Base-by-base conservation (phyloP, 768 basidiomycete species). In the Russula sp. region DNA sequence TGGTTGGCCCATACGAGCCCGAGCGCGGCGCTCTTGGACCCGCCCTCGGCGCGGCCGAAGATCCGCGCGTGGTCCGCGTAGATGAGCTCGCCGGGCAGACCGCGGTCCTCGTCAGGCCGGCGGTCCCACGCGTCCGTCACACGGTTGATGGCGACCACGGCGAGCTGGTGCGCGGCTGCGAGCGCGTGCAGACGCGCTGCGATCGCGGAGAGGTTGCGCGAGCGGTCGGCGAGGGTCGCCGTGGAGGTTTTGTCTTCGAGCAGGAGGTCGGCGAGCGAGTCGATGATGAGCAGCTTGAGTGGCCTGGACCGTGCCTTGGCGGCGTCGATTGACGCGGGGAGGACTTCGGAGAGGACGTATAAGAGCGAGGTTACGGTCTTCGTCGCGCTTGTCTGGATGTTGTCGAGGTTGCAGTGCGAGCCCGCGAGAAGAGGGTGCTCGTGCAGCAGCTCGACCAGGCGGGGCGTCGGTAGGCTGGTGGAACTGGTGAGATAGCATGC, bases 1-100 rank as follows among this genome's bases (percentile, higher is more conserved):
- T 92, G 88, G 73, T 96, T 98, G 16, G 95, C 89, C 96, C 96
- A 98, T 9, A 85, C 86, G 55, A 97, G 84, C 3, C 95, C 95
- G 2, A 98, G 77, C 44, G 82, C 84, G 0, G 90, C 93, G 73
- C 96, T 89, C 70, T 94, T 93, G 0, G 82, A 79, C 27, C 83
- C 71, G 57, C 77, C 82, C 68, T 84, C 80, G 27, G 84, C 83
- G 18, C 86, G 82, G 45, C 80, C 81, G 71, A 96, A 97, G 84
- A 87, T 86, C 18, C 82, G 82, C 3, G 86, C 80, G 69, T 96
- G 93, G 20, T 84, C 81, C 4, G 79, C 78, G 70, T 96, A 97
- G 9, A 82, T 62, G 35, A 90, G 74, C 40, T 80, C 78, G 5
- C 70, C 71, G 3, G 69, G 69, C 4, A 63, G 65, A 35, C 69